Evolutionary conservation across 2,329 filamentous ascomycete species (phyloP).

Genomic region (Fusarium sp.): DNA sequence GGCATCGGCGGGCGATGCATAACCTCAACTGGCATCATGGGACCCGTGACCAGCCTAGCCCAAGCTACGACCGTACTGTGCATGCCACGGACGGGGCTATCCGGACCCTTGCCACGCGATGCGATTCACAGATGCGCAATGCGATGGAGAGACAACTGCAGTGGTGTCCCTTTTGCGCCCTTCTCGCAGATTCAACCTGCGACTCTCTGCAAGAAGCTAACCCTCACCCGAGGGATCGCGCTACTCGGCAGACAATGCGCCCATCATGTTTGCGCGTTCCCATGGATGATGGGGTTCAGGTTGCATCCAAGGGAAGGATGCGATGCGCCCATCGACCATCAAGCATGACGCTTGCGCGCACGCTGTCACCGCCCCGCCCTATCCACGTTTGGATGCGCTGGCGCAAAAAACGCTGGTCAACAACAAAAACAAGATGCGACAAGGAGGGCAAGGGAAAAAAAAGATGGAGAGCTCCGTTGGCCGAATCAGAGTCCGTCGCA

Average conservation of each 20-base stretch:
- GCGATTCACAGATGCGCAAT: conserved; percentile 38
- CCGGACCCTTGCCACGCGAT: conserved; percentile 38
- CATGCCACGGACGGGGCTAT: conserved; percentile 31
- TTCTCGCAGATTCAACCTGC: conserved; percentile 1
- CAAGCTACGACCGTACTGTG: conserved; percentile 23
- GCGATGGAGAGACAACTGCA: conserved; percentile 20
- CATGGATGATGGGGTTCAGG: conserved; percentile 19
- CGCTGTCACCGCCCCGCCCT: conserved; percentile 44
- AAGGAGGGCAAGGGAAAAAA: neutral
- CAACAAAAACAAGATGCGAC: conserved; percentile 43
- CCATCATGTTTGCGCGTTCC: conserved; percentile 9
- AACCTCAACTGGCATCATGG: conserved; percentile 20
- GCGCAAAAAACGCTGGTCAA: conserved; percentile 40
- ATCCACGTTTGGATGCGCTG: conserved; percentile 44
- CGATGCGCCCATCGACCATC: conserved; percentile 42
- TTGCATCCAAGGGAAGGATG: conserved; percentile 38
- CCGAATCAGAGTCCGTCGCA: conserved; percentile 41
- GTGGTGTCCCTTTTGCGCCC: neutral
- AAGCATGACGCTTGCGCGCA: conserved; percentile 45
- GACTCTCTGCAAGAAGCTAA: neutral
- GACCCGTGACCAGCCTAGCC: conserved; percentile 33
- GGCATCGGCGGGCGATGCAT: conserved; percentile 37
- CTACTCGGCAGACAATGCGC: conserved; percentile 27
- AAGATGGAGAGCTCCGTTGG: conserved; percentile 26
- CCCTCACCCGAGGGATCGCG: conserved; percentile 12